These are phyloP conservation scores for Gymnopilus junonius DNA, from an alignment of 768 basidiomycete species.

Conservation along the genomic window DNA sequence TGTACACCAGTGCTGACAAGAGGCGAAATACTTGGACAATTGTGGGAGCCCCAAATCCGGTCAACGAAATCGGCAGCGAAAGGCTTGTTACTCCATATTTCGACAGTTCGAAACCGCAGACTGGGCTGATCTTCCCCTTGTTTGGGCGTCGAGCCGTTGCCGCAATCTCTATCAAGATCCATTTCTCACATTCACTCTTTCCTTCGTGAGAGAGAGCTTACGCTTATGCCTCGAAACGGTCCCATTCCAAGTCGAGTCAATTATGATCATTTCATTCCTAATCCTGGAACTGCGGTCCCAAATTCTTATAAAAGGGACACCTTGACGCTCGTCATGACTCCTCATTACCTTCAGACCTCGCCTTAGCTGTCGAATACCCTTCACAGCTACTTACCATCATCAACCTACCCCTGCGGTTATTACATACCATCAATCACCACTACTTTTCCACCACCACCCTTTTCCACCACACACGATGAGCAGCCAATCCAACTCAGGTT, in stretches of 20 bases:
- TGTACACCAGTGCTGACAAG: constrained; percentile 6
- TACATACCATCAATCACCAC: constrained; percentile 8
- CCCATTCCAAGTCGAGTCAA: constrained; percentile 45
- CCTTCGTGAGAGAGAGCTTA: constrained; percentile 28
- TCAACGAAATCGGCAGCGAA: constrained; percentile 24
- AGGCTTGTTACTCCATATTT: constrained; percentile 34
- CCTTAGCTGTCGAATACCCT: constrained; percentile 12
- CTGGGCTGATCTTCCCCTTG: constrained; percentile 36
- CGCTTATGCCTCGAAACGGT: constrained; percentile 27
- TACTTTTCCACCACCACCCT: constrained; percentile 2
- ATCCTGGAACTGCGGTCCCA: constrained; percentile 35
- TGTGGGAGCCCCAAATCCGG: constrained; percentile 26
- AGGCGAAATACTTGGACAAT: constrained; percentile 11
- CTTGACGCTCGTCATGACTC: constrained; percentile 31
- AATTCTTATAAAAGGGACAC: constrained; percentile 31
- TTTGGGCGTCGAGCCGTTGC: constrained; percentile 39
- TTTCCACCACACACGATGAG: constrained; percentile 36
- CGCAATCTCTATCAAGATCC: constrained; percentile 43
- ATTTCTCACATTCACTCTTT: constrained; percentile 36
- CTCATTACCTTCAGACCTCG: constrained; percentile 30
- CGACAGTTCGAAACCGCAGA: constrained; percentile 36
- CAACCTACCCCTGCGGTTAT: constrained; percentile 5
- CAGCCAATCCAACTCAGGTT: constrained; percentile 42
- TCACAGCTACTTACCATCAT: constrained; percentile 11
- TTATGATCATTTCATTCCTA: constrained; percentile 38